Evolutionary conservation across 257 asterid species (phyloP).

Genomic region (Plantago elongata): DNA sequence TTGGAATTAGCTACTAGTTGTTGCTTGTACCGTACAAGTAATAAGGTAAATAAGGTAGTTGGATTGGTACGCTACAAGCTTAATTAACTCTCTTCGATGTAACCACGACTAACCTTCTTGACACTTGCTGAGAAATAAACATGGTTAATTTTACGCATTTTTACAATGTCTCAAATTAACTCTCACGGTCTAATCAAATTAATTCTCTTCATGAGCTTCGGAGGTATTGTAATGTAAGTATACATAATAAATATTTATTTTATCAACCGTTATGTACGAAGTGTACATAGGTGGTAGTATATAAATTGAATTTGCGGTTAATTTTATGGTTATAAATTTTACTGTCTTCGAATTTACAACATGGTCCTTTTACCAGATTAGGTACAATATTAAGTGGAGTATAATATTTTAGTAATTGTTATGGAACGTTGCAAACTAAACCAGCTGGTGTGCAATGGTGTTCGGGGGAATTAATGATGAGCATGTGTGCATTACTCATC

Average conservation of each 20-base stretch:
- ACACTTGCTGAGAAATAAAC: not conserved
- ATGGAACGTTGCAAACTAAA: conserved; percentile 19
- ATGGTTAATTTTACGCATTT: not conserved
- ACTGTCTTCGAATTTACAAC: too few relatives aligned
- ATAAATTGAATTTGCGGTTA: too few relatives aligned
- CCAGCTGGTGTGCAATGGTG: conserved; percentile 35
- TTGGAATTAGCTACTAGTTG: not conserved
- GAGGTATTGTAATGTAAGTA: too few relatives aligned
- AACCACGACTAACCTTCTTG: conserved; percentile 3
- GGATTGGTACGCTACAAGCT: not conserved
- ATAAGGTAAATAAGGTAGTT: not conserved
- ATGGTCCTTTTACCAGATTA: too few relatives aligned
- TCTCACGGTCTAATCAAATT: too few relatives aligned
- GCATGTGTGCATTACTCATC: conserved; percentile 35
- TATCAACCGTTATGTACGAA: too few relatives aligned
- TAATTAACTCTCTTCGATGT: not conserved
- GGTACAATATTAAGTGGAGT: too few relatives aligned
- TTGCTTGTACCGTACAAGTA: not conserved
- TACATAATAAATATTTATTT: too few relatives aligned
- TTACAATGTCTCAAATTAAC: too few relatives aligned
- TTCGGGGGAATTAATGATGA: conserved; percentile 20
- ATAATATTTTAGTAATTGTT: conserved; percentile 14
- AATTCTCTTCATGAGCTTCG: too few relatives aligned
- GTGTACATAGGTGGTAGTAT: too few relatives aligned
- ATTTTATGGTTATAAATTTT: too few relatives aligned